Evolutionary conservation across 2,329 filamentous ascomycete genomes (phyloP).

Genomic region (Ophiosphaerella korrae): DNA sequence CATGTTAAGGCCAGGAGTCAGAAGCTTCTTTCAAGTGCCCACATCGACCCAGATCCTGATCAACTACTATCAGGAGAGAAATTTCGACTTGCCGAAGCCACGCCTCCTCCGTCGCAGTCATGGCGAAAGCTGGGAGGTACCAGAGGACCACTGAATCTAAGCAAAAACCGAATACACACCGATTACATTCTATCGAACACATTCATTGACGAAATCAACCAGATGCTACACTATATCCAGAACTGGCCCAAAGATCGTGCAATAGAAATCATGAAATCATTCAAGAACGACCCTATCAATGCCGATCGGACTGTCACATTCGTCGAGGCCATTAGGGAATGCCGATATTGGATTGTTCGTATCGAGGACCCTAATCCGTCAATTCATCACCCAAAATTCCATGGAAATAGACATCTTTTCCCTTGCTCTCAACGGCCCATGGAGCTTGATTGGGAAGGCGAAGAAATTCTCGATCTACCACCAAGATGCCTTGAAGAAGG

Average conservation of each 20-base stretch:
- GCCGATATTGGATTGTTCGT: background rate
- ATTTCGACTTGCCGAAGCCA: background rate
- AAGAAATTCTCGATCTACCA: background rate
- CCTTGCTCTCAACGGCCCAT: background rate
- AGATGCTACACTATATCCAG: constrained; percentile 12
- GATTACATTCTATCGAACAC: constrained; percentile 6
- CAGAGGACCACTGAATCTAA: background rate
- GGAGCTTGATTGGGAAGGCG: background rate
- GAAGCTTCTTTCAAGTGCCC: background rate
- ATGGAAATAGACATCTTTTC: background rate
- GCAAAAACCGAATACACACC: constrained; percentile 7
- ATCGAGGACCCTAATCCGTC: background rate
- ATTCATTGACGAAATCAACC: constrained; percentile 15
- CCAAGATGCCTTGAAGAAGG: background rate
- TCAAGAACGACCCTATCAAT: constrained; percentile 6
- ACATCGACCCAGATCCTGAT: background rate
- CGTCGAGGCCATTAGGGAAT: background rate
- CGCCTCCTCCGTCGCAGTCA: background rate
- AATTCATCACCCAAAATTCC: background rate
- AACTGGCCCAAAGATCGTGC: constrained; percentile 2
- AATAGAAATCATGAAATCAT: constrained; percentile 4
- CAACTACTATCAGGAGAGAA: background rate
- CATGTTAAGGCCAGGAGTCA: background rate
- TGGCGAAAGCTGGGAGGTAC: constrained; percentile 4
- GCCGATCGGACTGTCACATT: background rate